Conservation (phyloP, 2,329 filamentous ascomycete genomes). For the Fusarium sp. region DNA sequence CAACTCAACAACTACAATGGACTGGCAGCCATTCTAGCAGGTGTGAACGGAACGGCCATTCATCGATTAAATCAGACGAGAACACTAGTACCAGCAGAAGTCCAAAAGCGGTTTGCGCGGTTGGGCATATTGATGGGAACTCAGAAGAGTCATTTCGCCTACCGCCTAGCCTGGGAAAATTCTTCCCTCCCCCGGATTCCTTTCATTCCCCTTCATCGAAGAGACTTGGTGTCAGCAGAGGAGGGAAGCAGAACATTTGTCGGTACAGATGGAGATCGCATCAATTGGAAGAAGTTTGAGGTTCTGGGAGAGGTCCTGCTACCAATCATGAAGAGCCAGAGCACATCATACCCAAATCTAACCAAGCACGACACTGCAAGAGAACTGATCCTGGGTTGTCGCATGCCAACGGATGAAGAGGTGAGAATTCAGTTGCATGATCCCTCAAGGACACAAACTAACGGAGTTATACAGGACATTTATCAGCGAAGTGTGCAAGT, state of each 20-base stretch:
- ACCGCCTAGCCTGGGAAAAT: slow-evolving; percentile 98
- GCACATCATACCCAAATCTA: slow-evolving; percentile 80
- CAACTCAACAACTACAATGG: slow-evolving; percentile 98
- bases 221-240: slow-evolving; percentile 91
- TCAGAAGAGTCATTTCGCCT: slow-evolving; percentile 91
- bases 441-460: slow-evolving; percentile 19
- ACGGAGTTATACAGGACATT: slow-evolving; percentile 61
- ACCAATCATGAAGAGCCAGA: slow-evolving; percentile 91
- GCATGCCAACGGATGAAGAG: slow-evolving; percentile 87
- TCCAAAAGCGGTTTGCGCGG: slow-evolving; percentile 86
- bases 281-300: slow-evolving; percentile 99
- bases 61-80: slow-evolving; percentile 84
- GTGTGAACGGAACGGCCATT: slow-evolving; percentile 88
- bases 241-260: slow-evolving; percentile 93
- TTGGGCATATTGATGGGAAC: slow-evolving; percentile 93
- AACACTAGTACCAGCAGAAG: slow-evolving; percentile 74
- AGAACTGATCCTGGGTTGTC: slow-evolving; percentile 82
- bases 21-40: slow-evolving; percentile 91
- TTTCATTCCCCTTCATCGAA: slow-evolving; percentile 87
- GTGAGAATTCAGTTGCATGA: slow-evolving; percentile 62
- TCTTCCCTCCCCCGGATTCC: slow-evolving; percentile 90
- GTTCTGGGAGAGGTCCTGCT: slow-evolving; percentile 92
- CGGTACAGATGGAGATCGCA: slow-evolving; percentile 74
- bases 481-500: slow-evolving; percentile 70
- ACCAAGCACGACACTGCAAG: slow-evolving; percentile 74